Conservation (phyloP, 768 basidiomycete genomes). For the Omphalotus guepiniiformis region DNA sequence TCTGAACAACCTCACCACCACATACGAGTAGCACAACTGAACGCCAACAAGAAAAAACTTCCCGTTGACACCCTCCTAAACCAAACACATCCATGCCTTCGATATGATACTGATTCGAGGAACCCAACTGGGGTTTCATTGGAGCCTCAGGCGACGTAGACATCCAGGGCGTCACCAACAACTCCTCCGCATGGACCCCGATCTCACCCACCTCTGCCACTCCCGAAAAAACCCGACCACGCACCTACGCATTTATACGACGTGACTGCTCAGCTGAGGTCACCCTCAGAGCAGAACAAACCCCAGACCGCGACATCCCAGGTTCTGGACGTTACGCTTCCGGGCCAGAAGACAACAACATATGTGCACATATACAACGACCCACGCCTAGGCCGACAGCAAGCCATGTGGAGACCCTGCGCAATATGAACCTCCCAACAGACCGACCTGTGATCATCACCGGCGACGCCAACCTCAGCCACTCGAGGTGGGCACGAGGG, state of each 20-base stretch:
- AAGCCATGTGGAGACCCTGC: constrained; percentile 9
- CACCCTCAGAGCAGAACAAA: constrained; percentile 20
- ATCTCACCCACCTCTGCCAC: neutral
- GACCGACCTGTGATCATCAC: constrained; percentile 17
- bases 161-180: constrained; percentile 6
- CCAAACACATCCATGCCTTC: constrained; percentile 10
- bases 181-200: constrained; percentile 16
- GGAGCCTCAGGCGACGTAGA: constrained; percentile 9
- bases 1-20: constrained; percentile 8
- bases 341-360: constrained; percentile 11
- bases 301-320: constrained; percentile 20
- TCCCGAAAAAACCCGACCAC: constrained; percentile 4
- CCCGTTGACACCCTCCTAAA: constrained; percentile 9
- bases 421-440: neutral
- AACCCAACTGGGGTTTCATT: constrained; percentile 21
- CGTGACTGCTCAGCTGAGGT: constrained; percentile 15
- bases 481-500: constrained; percentile 14
- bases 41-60: constrained; percentile 16
- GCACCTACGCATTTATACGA: constrained; percentile 18
- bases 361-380: constrained; percentile 25
- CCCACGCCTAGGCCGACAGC: constrained; percentile 1
- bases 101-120: constrained; percentile 22
- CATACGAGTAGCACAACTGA: neutral
- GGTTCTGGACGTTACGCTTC: constrained; percentile 18
- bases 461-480: constrained; percentile 24